Evolutionary conservation across 805 yeast genomes (phyloP).

Genomic region (Kodamaea kaohsiungensis): DNA sequence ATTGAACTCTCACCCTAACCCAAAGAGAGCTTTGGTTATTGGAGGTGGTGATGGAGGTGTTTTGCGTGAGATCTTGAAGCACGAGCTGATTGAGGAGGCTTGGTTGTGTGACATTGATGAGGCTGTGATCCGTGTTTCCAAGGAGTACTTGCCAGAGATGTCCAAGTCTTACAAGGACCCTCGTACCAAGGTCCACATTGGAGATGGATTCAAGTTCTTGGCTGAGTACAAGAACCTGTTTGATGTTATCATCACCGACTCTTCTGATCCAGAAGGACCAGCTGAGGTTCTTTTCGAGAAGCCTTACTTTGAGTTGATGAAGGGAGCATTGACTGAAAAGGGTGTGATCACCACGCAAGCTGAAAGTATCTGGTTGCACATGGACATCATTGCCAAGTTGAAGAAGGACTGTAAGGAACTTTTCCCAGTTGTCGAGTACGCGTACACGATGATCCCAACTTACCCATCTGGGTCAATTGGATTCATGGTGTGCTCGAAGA

Average conservation of each 20-base stretch:
- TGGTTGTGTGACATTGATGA: slow-evolving; percentile 94
- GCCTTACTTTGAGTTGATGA: slow-evolving; percentile 82
- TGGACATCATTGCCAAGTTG: slow-evolving; percentile 78
- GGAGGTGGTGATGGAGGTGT: slow-evolving; percentile 99
- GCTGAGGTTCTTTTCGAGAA: slow-evolving; percentile 92
- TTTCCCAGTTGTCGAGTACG: slow-evolving; percentile 90
- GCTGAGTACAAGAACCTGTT: slow-evolving; percentile 79
- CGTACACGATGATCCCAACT: slow-evolving; percentile 92
- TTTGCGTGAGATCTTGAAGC: slow-evolving; percentile 90
- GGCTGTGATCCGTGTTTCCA: slow-evolving; percentile 83
- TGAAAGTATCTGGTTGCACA: slow-evolving; percentile 91
- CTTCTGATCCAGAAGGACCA: slow-evolving; percentile 98
- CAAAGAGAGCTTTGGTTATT: slow-evolving; percentile 88
- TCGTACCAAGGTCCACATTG: slow-evolving; percentile 85
- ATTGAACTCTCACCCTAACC: slow-evolving; percentile 89
- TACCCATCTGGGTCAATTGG: slow-evolving; percentile 98
- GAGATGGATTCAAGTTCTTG: slow-evolving; percentile 97
- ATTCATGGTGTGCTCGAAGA: slow-evolving; percentile 94
- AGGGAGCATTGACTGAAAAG: slow-evolving; percentile 85
- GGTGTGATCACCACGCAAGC: slow-evolving; percentile 96
- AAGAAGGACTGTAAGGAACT: slow-evolving; percentile 79
- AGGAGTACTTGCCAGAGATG: slow-evolving; percentile 86
- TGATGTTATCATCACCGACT: slow-evolving; percentile 95
- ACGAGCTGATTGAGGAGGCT: slow-evolving; percentile 82
- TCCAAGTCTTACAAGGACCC: slow-evolving; percentile 83